These are phyloP conservation scores for Oenanthe sinensis DNA, from an alignment of 129 eudicot genomes.

Conservation along the genomic window DNA sequence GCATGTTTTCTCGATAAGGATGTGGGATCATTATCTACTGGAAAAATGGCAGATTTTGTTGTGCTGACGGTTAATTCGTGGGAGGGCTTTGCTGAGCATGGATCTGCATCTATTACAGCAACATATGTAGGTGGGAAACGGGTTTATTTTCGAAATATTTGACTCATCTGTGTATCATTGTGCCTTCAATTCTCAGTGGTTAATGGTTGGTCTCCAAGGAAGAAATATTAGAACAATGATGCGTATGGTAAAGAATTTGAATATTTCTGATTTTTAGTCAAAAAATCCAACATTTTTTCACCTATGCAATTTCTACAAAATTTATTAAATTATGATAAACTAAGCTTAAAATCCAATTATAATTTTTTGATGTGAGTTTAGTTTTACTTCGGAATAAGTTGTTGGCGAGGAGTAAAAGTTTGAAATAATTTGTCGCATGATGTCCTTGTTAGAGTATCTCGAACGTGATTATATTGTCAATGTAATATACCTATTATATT, in stretches of 20 bases:
- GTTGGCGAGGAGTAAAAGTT: no score
- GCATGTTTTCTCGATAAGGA: slow-evolving; percentile 80
- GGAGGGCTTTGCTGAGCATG: slow-evolving; percentile 46
- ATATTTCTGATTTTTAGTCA: no score
- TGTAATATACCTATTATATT: no score
- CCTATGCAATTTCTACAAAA: no score
- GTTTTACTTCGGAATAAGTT: no score
- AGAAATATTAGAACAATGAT: background rate
- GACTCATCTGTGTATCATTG: background rate
- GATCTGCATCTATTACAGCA: slow-evolving; percentile 47
- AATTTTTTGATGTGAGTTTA: no score
- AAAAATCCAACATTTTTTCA: no score
- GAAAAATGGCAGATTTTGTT: slow-evolving; percentile 86
- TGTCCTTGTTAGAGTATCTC: no score
- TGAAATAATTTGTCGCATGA: no score
- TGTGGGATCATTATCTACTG: slow-evolving; percentile 70
- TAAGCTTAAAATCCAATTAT: no score
- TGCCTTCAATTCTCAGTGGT: background rate
- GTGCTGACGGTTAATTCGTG: slow-evolving; percentile 46
- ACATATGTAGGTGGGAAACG: slow-evolving; percentile 72
- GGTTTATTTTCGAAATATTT: slow-evolving; percentile 41
- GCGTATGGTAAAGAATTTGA: background rate
- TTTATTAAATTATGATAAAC: no score
- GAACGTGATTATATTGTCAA: no score
- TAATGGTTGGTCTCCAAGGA: background rate